Percentiles rank a stretch among this genome's conserved stretches.
Evolutionary conservation across 371 early-diverging fungal genomes (phyloP).

Genomic region (Mucor racemosus): DNA sequence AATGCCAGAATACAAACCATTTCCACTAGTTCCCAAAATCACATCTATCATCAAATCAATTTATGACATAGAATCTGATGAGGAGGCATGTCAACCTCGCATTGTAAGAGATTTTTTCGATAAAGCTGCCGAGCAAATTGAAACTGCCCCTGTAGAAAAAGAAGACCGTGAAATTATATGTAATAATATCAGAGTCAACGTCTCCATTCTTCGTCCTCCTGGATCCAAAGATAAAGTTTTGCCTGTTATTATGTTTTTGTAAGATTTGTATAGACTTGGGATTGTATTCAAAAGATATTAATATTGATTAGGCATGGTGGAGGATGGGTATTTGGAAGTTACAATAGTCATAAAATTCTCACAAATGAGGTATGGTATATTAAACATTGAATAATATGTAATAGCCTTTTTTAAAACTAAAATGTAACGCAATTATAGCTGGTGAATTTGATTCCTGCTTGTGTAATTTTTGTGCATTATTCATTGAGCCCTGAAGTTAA

Average conservation of each 20-base stretch:
- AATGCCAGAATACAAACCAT: constrained; percentile 14
- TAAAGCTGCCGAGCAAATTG: neutral
- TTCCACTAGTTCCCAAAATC: neutral
- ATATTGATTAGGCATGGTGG: constrained; percentile 22
- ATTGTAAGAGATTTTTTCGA: constrained; percentile 10
- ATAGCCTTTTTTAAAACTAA: neutral
- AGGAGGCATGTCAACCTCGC: constrained; percentile 17
- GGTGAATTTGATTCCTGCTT: constrained; percentile 16
- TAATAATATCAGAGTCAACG: constrained; percentile 10
- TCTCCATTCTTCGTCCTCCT: constrained; percentile 20
- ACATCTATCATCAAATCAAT: neutral
- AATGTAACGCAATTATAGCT: constrained; percentile 6
- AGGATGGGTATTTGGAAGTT: constrained; percentile 19
- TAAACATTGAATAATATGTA: constrained; percentile 1
- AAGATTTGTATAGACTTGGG: neutral
- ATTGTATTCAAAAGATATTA: neutral
- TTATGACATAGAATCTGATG: constrained; percentile 1
- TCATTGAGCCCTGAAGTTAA: constrained; percentile 28
- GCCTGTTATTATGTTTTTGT: constrained; percentile 26
- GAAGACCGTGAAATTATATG: constrained; percentile 13
- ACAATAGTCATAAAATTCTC: constrained; percentile 9
- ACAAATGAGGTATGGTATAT: constrained; percentile 14
- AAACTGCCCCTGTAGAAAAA: constrained; percentile 5
- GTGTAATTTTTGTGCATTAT: constrained; percentile 34
- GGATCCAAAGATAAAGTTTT: constrained; percentile 15